Percentiles rank a stretch among this genome's conserved stretches.
phyloP scores from a whole-genome alignment of 495 filamentous ascomycete species.

The Copromyces sp. region DNA sequence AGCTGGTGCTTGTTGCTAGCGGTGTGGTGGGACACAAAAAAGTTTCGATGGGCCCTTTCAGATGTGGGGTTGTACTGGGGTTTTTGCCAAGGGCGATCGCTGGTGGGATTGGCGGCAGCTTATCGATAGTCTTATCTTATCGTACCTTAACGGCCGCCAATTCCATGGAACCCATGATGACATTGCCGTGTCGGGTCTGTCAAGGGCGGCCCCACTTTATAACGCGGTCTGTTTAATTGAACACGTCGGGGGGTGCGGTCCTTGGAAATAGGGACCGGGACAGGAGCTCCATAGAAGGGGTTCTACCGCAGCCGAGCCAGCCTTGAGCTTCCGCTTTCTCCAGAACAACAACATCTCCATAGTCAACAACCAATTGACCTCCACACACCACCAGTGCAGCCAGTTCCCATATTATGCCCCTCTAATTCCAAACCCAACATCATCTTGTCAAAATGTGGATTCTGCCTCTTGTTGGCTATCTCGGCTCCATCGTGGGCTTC shows the following conservation, averaged over 20 bases:
- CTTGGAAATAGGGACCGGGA: background rate
- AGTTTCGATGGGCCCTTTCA: background rate
- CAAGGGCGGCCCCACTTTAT: background rate
- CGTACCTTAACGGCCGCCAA: slow-evolving; percentile 1
- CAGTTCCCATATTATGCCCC: background rate
- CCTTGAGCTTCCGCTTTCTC: background rate
- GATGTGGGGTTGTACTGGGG: background rate
- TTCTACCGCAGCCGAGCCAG: background rate
- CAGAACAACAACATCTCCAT: background rate
- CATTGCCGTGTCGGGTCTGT: background rate
- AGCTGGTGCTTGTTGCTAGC: background rate
- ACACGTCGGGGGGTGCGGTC: background rate
- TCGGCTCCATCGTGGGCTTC: slow-evolving; percentile 82
- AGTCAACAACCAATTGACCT: background rate
- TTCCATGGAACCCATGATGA: background rate
- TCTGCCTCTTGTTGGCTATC: slow-evolving; percentile 77
- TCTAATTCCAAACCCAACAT: background rate
- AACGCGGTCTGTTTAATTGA: slow-evolving; percentile 8
- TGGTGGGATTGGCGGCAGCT: slow-evolving; percentile 1
- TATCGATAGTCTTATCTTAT: slow-evolving; percentile 9
- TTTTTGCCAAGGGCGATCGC: background rate
- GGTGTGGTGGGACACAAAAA: background rate
- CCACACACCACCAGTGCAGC: background rate
- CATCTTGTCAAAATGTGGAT: slow-evolving; percentile 63
- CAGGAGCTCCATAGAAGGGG: background rate